Evolutionary conservation across 257 asterid species (phyloP), one percentile per base, ranked within the genome.

Genomic region (Nemophila menziesii): DNA sequence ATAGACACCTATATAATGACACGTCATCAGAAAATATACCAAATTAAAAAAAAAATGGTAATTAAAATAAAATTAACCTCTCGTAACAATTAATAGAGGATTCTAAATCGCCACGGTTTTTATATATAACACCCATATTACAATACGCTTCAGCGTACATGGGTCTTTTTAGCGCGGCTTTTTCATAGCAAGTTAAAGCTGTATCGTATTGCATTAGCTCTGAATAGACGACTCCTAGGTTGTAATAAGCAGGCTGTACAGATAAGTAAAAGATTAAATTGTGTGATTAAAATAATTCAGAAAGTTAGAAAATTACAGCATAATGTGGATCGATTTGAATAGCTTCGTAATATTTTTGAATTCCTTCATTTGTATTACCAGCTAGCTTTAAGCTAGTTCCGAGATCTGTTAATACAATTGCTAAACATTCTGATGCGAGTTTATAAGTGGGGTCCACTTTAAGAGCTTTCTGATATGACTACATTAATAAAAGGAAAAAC

Each of bases 141-240:
- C 99, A 90, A 65, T 85, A 90, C 56, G 99, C 99, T 75, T 90
- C 99, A 47, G 99, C 99, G 66, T 90, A 90, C 92, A 90, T 79
- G 55, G 99, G 99, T 59, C 89, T 74, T 70, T 90, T 93, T 44
- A 73, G 39, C 27, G 96, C 99, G 65, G 99, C 96, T 71, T 72
- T 85, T 62, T 90, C 96, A 41, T 90, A 90, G 73, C 94, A 90
- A 71, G 42, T 61, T 44, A 90, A 93, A 58, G 99, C 99, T 33
- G 76, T 71, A 47, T 90, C 99, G 46, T 81, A 90, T 82, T 90
- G 96, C 99, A 90, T 90, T 94, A 90, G 71, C 69, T 90, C 99
- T 51, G 99, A 90, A 69, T 85, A 85, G 53, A 90, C 81, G 33
- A 90, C 99, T 18, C 99, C 99, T 50, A 90, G 99, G 79, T 90